These are phyloP conservation scores for Tolypocladium nubicola DNA, from an alignment of 2,329 filamentous ascomycete species.

Conservation along the genomic window DNA sequence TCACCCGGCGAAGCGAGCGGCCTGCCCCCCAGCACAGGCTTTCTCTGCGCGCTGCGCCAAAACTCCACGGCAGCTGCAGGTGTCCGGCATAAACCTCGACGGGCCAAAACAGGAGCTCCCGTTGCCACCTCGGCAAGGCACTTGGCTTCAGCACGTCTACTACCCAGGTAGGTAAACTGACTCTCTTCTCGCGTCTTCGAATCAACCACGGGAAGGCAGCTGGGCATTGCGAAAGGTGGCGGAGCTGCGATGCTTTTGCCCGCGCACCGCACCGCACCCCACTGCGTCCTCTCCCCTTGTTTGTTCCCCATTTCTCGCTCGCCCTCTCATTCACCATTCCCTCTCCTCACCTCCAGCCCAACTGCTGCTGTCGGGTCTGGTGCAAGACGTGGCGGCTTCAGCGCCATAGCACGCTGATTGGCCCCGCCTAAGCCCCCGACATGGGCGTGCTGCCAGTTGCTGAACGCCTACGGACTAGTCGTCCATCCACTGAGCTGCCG, in stretches of 20 bases:
- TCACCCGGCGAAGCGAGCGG: not conserved
- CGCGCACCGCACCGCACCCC: not conserved
- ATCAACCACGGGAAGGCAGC: not conserved
- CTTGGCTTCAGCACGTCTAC: not conserved
- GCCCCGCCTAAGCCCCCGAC: slow-evolving; percentile 14
- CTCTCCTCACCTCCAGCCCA: slow-evolving; percentile 1
- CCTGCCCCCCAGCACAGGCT: not conserved
- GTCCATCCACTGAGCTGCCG: slow-evolving; percentile 12
- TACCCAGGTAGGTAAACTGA: not conserved
- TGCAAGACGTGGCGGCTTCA: slow-evolving; percentile 1
- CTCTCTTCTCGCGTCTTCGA: not conserved
- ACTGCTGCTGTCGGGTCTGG: not conserved
- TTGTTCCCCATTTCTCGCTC: not conserved
- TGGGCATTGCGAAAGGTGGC: not conserved
- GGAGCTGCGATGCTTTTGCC: not conserved
- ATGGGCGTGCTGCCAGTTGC: slow-evolving; percentile 1
- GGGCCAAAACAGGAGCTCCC: not conserved
- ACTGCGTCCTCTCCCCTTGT: not conserved
- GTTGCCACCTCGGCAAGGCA: not conserved
- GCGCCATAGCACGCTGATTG: slow-evolving; percentile 18
- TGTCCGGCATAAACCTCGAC: not conserved
- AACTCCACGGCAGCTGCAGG: not conserved
- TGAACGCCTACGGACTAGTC: slow-evolving; percentile 4
- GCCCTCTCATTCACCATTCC: not conserved
- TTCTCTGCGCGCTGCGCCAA: not conserved